Evolutionary conservation across 2,329 filamentous ascomycete species (phyloP).

Genomic region (Leptosphaerulina australis): DNA sequence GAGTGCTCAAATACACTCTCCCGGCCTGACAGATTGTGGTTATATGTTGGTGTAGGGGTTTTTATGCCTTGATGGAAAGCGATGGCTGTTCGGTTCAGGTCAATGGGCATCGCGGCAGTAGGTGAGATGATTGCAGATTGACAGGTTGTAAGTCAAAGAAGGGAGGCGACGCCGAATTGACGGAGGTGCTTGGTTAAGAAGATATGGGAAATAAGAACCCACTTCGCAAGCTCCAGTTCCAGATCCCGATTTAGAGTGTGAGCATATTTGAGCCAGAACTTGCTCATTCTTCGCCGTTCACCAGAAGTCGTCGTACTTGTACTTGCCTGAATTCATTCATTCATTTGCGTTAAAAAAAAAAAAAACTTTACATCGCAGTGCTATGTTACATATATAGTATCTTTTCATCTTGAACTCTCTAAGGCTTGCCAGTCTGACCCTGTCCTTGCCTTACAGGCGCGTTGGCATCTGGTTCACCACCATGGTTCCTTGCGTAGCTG

Average conservation of each 20-base stretch:
- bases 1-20: too few relatives aligned
- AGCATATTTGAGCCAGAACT: constrained; percentile 16
- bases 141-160: too few relatives aligned
- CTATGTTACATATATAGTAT: constrained; percentile 2
- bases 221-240: background rate
- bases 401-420: background rate
- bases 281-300: background rate
- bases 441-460: constrained; percentile 47
- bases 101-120: too few relatives aligned
- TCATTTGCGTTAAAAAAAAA: background rate
- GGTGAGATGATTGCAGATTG: too few relatives aligned
- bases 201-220: background rate
- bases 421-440: constrained; percentile 14
- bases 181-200: background rate
- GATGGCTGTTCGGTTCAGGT: too few relatives aligned
- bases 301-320: background rate
- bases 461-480: constrained; percentile 50
- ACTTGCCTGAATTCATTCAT: background rate
- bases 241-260: background rate
- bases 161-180: too few relatives aligned
- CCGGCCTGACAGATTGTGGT: too few relatives aligned
- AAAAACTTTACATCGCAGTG: background rate
- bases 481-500: constrained; percentile 46
- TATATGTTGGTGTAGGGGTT: too few relatives aligned
- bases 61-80: too few relatives aligned